Base-by-base conservation (phyloP, 1,284 basidiomycete species). In the Leccinum subrobustum region DNA sequence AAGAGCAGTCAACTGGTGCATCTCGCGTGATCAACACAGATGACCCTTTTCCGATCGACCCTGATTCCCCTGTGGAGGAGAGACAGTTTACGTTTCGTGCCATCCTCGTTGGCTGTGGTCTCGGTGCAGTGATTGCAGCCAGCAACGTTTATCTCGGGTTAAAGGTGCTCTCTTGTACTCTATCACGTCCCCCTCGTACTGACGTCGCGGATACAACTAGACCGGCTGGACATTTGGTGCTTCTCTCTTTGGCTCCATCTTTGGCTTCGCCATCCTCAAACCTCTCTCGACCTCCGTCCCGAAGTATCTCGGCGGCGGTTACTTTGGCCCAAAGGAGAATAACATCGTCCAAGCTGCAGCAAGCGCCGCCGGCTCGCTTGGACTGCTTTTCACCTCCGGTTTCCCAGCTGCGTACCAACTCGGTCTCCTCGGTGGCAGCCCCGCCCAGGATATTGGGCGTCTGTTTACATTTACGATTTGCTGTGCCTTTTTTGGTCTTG, bases 151-250 rank as follows among this genome's bases (percentile, higher is more conserved):
- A 89, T 69, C 82, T 89, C 35, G 87, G 87, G 58, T 74, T 89
- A 61, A 89, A 89, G 58, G 65, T 57, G 44, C 52, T 47, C 11
- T 12, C 25, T 31, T 25, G 11, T n/a, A 23, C 3, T 27, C 18
- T n/a, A n/a, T 6, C 8, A 16, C 20, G 1, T 16, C 20, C 6
- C 29, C 11, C 12, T 33, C 51, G 6, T 20, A 14, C 7, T 53
- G 14, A 56, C 27, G 18, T n/a, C 20, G 31, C 33, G 3, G 25
- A 51, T 44, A 23, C n/a, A 11, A 6, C 2, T 25, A 66, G 76
- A 87, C 86, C 3, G 86, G 87, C 42, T 84, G 88, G 69, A 88
- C 86, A n/a, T 88, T 88, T 66, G 86, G 85, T 55, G 83, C 86
- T 44, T 83, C 85, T 61, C 76, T 88, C 11, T 88, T 88, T 65